Conservation (phyloP, 768 basidiomycete species). For the Fomitopsis pulvina region DNA sequence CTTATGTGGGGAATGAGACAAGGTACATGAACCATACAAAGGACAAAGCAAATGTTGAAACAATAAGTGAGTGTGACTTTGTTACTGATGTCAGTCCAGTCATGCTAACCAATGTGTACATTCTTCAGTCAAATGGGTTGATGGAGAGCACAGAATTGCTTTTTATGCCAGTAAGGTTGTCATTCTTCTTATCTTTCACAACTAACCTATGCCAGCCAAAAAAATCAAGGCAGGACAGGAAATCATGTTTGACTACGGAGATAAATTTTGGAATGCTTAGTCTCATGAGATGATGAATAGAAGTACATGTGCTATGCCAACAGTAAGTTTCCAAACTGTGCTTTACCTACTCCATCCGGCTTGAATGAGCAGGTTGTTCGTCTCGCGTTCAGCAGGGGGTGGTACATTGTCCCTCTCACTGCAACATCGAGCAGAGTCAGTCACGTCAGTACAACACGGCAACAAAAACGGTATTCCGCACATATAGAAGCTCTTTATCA, state of each 20-base stretch:
- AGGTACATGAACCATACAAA: slow-evolving; percentile 36
- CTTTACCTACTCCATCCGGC: slow-evolving; percentile 23
- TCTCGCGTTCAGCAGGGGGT: slow-evolving; percentile 15
- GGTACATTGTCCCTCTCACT: slow-evolving; percentile 6
- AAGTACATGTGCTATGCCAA: no score
- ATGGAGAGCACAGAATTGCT: slow-evolving; percentile 29
- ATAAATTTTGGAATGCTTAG: slow-evolving; percentile 17
- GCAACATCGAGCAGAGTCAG: not conserved
- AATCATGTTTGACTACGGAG: slow-evolving; percentile 31
- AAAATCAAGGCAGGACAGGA: slow-evolving; percentile 26
- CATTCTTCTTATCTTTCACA: not conserved
- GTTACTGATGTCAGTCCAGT: not conserved
- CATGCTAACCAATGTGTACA: slow-evolving; percentile 6
- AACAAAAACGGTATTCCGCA: slow-evolving; percentile 5
- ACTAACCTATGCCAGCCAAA: slow-evolving; percentile 11
- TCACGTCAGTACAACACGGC: not conserved
- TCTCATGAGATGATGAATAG: not conserved
- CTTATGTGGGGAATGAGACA: slow-evolving; percentile 36
- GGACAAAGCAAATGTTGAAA: slow-evolving; percentile 11
- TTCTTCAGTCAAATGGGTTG: slow-evolving; percentile 24
- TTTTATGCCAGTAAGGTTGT: slow-evolving; percentile 30
- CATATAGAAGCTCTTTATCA: slow-evolving; percentile 57
- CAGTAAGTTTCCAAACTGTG: no score
- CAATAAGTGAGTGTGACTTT: slow-evolving; percentile 2
- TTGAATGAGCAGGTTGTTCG: slow-evolving; percentile 20